phyloP scores from a whole-genome alignment of 2,329 filamentous ascomycete species.

The Talaromyces sp. region DNA sequence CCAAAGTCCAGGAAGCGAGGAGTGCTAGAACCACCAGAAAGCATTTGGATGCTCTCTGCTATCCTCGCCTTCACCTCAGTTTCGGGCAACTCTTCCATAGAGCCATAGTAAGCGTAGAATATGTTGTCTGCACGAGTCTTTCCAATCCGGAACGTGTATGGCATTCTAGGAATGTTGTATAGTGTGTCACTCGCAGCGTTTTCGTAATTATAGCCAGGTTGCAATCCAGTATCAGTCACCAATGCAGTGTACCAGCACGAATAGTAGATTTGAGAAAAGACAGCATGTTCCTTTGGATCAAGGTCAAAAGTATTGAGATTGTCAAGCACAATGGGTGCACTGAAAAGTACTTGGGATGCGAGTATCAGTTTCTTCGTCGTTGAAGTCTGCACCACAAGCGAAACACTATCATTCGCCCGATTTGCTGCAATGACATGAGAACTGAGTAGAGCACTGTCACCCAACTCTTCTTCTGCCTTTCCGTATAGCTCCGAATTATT shows the following conservation, averaged over 20 bases:
- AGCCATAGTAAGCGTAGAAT: not conserved
- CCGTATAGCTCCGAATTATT: slow-evolving; percentile 40
- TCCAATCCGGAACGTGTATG: not conserved
- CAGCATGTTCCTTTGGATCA: slow-evolving; percentile 23
- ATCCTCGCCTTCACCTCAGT: not conserved
- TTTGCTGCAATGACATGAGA: slow-evolving; percentile 27
- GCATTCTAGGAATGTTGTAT: not conserved
- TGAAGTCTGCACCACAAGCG: slow-evolving; percentile 25
- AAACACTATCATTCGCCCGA: slow-evolving; percentile 22
- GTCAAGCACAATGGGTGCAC: slow-evolving; percentile 32
- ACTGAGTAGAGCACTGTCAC: slow-evolving; percentile 36
- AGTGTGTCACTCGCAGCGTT: not conserved
- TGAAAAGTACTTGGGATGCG: slow-evolving; percentile 35
- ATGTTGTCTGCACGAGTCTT: not conserved
- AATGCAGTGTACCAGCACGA: slow-evolving; percentile 32
- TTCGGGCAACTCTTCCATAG: not conserved
- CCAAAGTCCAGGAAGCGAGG: not conserved
- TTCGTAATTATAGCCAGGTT: not conserved
- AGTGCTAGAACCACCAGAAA: not conserved
- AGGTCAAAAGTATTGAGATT: slow-evolving; percentile 34
- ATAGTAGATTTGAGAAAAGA: slow-evolving; percentile 34
- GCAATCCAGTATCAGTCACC: slow-evolving; percentile 30
- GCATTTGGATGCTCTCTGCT: not conserved
- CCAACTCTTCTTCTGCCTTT: slow-evolving; percentile 32
- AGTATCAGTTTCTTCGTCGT: slow-evolving; percentile 25